These are phyloP conservation scores for Globisporangium cystogenes DNA, from an alignment of 352 stramenopile species.

Conservation along the genomic window DNA sequence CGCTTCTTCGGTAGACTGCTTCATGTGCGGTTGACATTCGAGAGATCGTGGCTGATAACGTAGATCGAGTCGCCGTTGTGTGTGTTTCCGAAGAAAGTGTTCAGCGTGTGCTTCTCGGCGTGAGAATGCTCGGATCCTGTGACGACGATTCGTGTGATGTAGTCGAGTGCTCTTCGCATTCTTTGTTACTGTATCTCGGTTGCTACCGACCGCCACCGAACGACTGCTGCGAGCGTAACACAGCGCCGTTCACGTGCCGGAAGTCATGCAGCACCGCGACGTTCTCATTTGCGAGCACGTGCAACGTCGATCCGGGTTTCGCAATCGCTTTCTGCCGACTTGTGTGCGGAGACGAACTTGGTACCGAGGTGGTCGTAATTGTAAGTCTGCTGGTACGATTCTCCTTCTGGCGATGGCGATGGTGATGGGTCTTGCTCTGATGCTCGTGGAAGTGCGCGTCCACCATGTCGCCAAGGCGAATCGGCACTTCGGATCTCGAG, in stretches of 20 bases:
- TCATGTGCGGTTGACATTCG: not conserved
- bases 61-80: not conserved
- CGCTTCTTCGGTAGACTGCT: conserved; percentile 43
- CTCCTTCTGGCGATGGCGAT: conserved; percentile 6
- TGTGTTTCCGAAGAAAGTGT: too few relatives aligned
- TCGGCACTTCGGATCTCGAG: not conserved
- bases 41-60: not conserved
- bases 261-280: conserved; percentile 49
- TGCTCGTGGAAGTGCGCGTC: conserved; percentile 35
- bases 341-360: not conserved
- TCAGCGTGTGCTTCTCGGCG: too few relatives aligned
- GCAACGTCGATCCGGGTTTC: not conserved
- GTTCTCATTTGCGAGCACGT: conserved; percentile 11
- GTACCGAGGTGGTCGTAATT: not conserved
- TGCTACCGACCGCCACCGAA: conserved; percentile 7
- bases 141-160: too few relatives aligned
- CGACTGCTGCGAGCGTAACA: conserved; percentile 32
- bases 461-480: conserved; percentile 34
- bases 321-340: not conserved
- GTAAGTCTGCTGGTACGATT: not conserved
- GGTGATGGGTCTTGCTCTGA: conserved; percentile 15
- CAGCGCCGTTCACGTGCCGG: conserved; percentile 27
- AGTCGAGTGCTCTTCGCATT: too few relatives aligned
- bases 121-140: not conserved
- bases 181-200: too few relatives aligned